These are phyloP conservation scores for Diatrype stigma DNA, from an alignment of 2,329 filamentous ascomycete genomes.

Conservation along the genomic window DNA sequence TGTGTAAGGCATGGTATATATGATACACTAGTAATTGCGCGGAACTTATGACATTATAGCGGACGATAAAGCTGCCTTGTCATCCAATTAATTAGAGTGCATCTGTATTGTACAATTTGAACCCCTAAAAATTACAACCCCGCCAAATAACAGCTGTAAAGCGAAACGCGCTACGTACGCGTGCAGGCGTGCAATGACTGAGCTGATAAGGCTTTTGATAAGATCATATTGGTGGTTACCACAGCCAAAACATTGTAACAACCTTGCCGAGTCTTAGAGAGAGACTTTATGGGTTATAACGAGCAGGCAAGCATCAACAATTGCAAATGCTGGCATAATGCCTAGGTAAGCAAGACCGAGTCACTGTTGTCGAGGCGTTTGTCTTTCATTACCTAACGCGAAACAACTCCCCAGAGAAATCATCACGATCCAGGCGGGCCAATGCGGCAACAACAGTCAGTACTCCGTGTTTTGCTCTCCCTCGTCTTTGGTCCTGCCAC, in stretches of 20 bases:
- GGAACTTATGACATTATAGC: not conserved
- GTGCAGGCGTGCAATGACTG: constrained; percentile 10
- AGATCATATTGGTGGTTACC: not conserved
- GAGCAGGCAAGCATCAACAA: not conserved
- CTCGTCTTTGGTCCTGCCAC: not conserved
- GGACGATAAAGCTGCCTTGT: no score
- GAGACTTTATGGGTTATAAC: not conserved
- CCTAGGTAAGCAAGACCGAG: constrained; percentile 16
- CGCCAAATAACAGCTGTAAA: not conserved
- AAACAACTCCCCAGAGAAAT: constrained; percentile 69
- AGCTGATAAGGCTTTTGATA: constrained; percentile 1
- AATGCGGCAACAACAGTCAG: constrained; percentile 98
- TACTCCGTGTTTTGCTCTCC: constrained; percentile 30
- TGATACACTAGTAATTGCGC: not conserved
- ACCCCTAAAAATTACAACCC: not conserved
- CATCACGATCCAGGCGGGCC: constrained; percentile 97
- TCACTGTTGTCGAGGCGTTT: not conserved
- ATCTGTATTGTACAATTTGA: no score
- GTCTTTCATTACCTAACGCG: constrained; percentile 7
- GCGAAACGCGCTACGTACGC: not conserved
- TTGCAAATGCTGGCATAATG: constrained; percentile 18
- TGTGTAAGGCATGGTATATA: not conserved
- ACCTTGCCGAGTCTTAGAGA: not conserved
- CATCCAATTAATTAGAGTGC: no score
- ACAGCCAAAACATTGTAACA: no score